Evolutionary conservation across 2,329 filamentous ascomycete species (phyloP).

Genomic region (Nemania sp.): DNA sequence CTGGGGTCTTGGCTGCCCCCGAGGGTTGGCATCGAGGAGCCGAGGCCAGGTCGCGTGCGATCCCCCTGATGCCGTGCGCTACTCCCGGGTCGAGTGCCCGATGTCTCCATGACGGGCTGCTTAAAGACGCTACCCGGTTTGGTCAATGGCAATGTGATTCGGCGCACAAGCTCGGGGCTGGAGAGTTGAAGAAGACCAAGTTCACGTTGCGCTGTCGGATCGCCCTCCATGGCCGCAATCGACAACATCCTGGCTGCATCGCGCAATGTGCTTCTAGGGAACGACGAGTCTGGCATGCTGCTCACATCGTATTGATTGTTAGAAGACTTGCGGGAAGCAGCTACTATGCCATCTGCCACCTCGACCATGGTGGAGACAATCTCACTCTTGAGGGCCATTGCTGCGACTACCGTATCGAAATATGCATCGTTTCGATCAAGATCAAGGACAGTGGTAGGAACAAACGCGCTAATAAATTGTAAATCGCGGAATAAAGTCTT

Average conservation of each 20-base stretch:
- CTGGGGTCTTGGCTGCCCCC: slow-evolving; percentile 49
- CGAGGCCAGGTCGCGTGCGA: slow-evolving; percentile 48
- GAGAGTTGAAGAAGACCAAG: slow-evolving; percentile 93
- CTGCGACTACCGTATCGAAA: slow-evolving; percentile 88
- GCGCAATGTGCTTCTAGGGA: slow-evolving; percentile 71
- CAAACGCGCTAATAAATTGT: slow-evolving; percentile 78
- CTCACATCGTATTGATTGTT: slow-evolving; percentile 42
- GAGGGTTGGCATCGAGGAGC: slow-evolving; percentile 43
- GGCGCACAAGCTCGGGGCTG: slow-evolving; percentile 84
- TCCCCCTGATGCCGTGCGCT: slow-evolving; percentile 50
- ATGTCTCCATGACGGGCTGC: slow-evolving; percentile 82
- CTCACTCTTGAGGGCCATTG: slow-evolving; percentile 88
- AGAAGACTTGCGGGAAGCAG: slow-evolving; percentile 67
- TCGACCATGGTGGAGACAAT: slow-evolving; percentile 87
- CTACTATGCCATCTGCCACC: slow-evolving; percentile 76
- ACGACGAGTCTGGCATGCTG: slow-evolving; percentile 54
- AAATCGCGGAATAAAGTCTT: slow-evolving; percentile 85
- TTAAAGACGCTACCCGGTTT: slow-evolving; percentile 92
- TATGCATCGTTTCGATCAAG: slow-evolving; percentile 81
- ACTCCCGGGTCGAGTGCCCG: slow-evolving; percentile 58
- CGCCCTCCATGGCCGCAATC: slow-evolving; percentile 92
- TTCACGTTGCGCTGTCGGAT: slow-evolving; percentile 89
- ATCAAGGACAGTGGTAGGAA: slow-evolving; percentile 70
- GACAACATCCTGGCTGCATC: slow-evolving; percentile 92
- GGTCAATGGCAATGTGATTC: slow-evolving; percentile 85